Base-by-base conservation (phyloP, 2,329 filamentous ascomycete genomes). In the Trichoderma pleuroti region DNA sequence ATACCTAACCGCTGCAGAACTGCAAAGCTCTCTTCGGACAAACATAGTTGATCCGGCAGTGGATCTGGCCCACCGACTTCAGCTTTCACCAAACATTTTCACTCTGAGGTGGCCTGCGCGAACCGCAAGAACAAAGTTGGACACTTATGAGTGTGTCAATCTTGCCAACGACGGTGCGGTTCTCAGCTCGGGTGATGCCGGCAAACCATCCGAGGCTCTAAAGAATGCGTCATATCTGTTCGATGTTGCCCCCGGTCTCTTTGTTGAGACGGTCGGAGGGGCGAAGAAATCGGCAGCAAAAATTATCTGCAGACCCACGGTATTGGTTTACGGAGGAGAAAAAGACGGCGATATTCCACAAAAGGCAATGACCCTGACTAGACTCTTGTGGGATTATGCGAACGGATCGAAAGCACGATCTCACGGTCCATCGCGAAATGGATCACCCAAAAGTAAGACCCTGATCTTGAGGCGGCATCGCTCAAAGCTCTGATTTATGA, bases 51-150 rank as follows among this genome's bases (percentile, higher is more conserved):
- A 81, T 28, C 80, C 80, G 6, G 80, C 80, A 32, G 77, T 77
- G 66, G 78, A 81, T 11, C 77, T 81, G 70, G 79, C 77, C 2
- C 80, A 81, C 68, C 76, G 75, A 61, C 74, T 81, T n/a, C 80
- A 81, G 26, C 74, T 81, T 7, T 77, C 80, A 5, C 72, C 76
- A 21, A 79, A 75, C 62, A 72, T 81, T 34, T 81, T 75, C 72
- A 80, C 79, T 14, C 72, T 81, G 30, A 81, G 81, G 56, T 81
- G 80, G 80, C 79, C 80, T 9, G 78, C 79, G 46, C 76, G 79
- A 39, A 80, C 76, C 30, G 80, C 80, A 1, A 74, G 78, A n/a
- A 74, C 78, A 12, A 77, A 80, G 36, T 72, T 81, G 2, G 80
- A 81, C 68, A 77, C 79, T 11, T 81, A 81, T 67, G 80, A 81